Conservation (phyloP, 495 filamentous ascomycete species). For the Durotheca rogersii region DNA sequence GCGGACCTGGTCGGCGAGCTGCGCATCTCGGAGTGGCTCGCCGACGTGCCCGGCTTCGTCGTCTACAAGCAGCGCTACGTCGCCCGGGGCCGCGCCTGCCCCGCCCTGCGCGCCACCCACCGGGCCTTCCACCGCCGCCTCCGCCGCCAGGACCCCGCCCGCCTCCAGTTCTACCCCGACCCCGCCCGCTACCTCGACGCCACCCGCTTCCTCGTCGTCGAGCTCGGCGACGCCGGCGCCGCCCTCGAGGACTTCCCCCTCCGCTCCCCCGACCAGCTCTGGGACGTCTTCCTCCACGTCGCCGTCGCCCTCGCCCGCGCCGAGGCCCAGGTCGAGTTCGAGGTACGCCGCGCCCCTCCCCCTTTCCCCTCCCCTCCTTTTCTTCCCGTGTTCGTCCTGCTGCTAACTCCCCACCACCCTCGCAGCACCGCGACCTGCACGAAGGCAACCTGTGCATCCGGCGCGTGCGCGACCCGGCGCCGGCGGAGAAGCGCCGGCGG, state of each 20-base stretch:
- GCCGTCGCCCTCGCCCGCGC: conserved; percentile 74
- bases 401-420: too few relatives aligned
- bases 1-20: conserved; percentile 58
- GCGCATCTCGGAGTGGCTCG: conserved; percentile 71
- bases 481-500: conserved; percentile 41
- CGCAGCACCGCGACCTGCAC: conserved; percentile 79
- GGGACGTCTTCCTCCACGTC: conserved; percentile 84
- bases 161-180: conserved; percentile 65
- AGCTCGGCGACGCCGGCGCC: conserved; percentile 82
- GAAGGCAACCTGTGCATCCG: conserved; percentile 82
- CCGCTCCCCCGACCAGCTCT: conserved; percentile 59
- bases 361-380: too few relatives aligned
- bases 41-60: conserved; percentile 85
- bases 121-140: conserved; percentile 60
- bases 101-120: conserved; percentile 63
- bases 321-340: conserved; percentile 71
- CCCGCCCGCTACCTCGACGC: conserved; percentile 59
- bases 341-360: too few relatives aligned
- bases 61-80: conserved; percentile 78
- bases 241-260: conserved; percentile 68
- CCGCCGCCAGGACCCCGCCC: conserved; percentile 59
- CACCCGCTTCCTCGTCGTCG: conserved; percentile 77
- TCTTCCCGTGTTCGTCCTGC: too few relatives aligned
- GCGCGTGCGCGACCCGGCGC: conserved; percentile 38
- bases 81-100: conserved; percentile 66